These are phyloP conservation scores for Hordeum vulgare DNA, from an alignment of 176 grass and related monocot genomes.

Conservation along the genomic window MorexV3_pseudomolecules_assembly NC_058524.1:587462120-587462619, in stretches of 20 bases:
- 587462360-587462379: not conserved
- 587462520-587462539: not conserved
- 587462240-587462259: not conserved
- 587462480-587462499: not conserved
- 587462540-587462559: not conserved
- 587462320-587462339: fast-evolving
- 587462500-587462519: not conserved
- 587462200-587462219: not conserved
- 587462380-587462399: not conserved
- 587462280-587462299: not conserved
- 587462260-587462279: not conserved
- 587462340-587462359: not conserved
- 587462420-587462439: no score
- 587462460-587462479: not conserved
- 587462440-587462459: not conserved
- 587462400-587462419: not conserved
- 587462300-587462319: not conserved
- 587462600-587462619: not conserved
- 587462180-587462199: not conserved
- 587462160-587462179: not conserved
- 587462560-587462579: not conserved
- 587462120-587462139: not conserved
- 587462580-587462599: not conserved
- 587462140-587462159: not conserved
- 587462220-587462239: not conserved